Evolutionary conservation across 352 stramenopile genomes (phyloP), one percentile per base, ranked within the genome.

Genomic region (Thraustochytrium striatum): DNA sequence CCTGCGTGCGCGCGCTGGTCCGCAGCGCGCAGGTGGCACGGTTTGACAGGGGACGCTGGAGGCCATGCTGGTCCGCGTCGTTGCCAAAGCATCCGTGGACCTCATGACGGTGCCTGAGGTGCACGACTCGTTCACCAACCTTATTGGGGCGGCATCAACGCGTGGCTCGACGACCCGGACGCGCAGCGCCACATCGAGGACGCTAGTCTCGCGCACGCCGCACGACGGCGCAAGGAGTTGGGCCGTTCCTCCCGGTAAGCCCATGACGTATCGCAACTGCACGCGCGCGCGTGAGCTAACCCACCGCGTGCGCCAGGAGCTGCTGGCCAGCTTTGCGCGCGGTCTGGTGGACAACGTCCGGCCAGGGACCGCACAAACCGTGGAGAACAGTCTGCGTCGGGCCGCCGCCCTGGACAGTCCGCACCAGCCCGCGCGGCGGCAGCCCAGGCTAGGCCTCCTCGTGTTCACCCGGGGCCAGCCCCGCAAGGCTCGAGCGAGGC

Each of bases 101-200:
- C 43, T 75, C 30, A 39, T 75, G 19, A 38, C 58, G 30, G 43
- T 43, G 9, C 65, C 65, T 16, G 65, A 75, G 50, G 65, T 75
- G 13, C 8, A 75, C 50, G 65, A 75, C 0, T 47, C 65, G 32
- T 38, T 75, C 7, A 72, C 39, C 16, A 62, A 58, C n/a, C 65
- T 75, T 13, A 75, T 75, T 61, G 65, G 41, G 65, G 65, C 43
- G 65, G 65, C 25, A 75, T 75, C 65, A 75, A 75, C 52, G 65
- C 65, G 19, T 75, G 65, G 65, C 65, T 75, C 0, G 41, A 28
- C 35, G 50, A 75, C 36, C 39, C 39, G 11, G 65, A 75, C 7
- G 65, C 65, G 11, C 65, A 75, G 30, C 19, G 21, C 16, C n/a
- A 68, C 19, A 75, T 75, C 25, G 41, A 75, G 65, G 30, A 39